Evolutionary conservation across 2,329 filamentous ascomycete species (phyloP), one percentile per base, ranked within the genome.

Genomic region (Venturia effusa): DNA sequence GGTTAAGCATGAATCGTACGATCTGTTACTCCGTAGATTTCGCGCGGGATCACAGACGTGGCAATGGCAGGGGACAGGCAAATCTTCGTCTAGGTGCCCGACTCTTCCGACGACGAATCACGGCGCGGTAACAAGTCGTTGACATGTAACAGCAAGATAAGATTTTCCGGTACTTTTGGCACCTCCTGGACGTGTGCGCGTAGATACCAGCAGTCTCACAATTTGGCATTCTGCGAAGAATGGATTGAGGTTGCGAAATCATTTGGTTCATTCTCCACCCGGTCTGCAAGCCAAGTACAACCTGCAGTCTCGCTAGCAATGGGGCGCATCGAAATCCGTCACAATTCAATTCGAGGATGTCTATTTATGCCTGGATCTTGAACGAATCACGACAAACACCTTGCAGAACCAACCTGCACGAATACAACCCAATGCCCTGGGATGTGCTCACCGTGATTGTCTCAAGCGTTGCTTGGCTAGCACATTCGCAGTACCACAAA

Each of bases 331-430:
- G n/a, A 34, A 7, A 57, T 19, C 51, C 51, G 30, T 57, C 51
- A 57, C 51, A 57, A 57, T 34, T 57, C 51, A n/a, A n/a, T 13
- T 51, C 51, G 51, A n/a, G n/a, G n/a, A n/a, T 30, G 15, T 57
- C 51, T 37, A 57, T 37, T 30, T 57, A 22, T 30, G 51, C 30
- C 51, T 24, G 11, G 19, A 34, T 30, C 19, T n/a, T 17, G 19
- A n/a, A 57, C 51, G 30, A 57, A 57, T 57, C 51, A 57, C 51
- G 10, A 34, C 51, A 57, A 57, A 34, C 51, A 34, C 19, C 30
- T 34, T 34, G 51, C 27, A 57, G 27, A 57, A 15, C 51, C 30
- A 34, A 34, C 51, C 32, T 17, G 8, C 15, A n/a, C 17, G 30
- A 27, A 57, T 7, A 17, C 51, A 34, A 57, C 34, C n/a, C 15